Base-by-base conservation (phyloP, 352 stramenopile genomes). In the Pythium folliculosum region DNA sequence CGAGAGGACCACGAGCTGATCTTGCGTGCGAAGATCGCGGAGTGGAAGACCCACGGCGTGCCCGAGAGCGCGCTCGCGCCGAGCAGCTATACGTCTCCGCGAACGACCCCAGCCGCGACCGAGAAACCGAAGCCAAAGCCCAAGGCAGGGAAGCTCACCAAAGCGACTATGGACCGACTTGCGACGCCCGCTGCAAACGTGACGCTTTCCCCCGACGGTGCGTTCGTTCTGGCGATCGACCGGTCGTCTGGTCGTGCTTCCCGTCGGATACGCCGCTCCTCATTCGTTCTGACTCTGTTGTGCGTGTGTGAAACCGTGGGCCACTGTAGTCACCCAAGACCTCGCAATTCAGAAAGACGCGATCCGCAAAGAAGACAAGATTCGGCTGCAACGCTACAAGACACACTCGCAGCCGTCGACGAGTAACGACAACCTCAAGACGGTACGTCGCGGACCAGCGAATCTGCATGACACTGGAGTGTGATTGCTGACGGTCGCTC, bases 1-100 rank as follows among this genome's bases (percentile, higher is more conserved):
- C 75, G 85, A 54, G 80, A 88, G 48, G 80, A 90, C 62, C 80
- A 89, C 47, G 59, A 72, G 21, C 40, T 89, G 56, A 71, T 89
- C 25, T 45, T 88, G 17, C 76, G 72, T 14, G 72, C 73, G 17
- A 90, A 88, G 67, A 69, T 83, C 22, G 70, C 68, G 6, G 75
- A 90, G 51, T 89, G 80, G 82, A 88, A 79, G 58, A 58, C 67
- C 9, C 65, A 72, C 17, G 79, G 75, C 1, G 71, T 76, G 3
- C 66, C 60, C 1, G 54, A 53, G 23, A 73, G 60, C 37, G 60
- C 40, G 13, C 47, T 67, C 3, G 23, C 37, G 19, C 0, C 27
- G 16, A 47, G 35, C n/a, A 62, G 27, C 25, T 45, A n/a, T 21
- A 4, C 30, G 23, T 14, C 56, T 1, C 23, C 45, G 43, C 40